Conservation (phyloP, 2,329 filamentous ascomycete species). For the Fusarium hainanense region DNA sequence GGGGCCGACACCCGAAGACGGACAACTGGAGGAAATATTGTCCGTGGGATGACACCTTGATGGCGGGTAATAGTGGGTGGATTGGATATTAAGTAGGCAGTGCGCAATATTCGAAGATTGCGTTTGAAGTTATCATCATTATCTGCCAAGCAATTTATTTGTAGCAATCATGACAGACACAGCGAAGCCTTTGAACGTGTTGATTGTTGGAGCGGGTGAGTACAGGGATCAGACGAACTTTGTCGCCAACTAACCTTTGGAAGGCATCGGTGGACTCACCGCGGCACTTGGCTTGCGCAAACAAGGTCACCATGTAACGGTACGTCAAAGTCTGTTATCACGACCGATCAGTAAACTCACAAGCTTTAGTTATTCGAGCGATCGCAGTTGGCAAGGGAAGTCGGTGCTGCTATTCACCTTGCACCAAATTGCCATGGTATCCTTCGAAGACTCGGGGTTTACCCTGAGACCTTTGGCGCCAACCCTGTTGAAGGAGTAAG, state of each 20-base stretch:
- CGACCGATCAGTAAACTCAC: background rate
- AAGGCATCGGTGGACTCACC: slow-evolving; percentile 61
- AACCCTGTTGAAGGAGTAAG: slow-evolving; percentile 48
- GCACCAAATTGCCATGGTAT: slow-evolving; percentile 71
- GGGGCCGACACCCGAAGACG: slow-evolving; percentile 34
- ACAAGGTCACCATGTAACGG: slow-evolving; percentile 58
- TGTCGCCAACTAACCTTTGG: too few relatives aligned
- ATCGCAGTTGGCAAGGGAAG: slow-evolving; percentile 65
- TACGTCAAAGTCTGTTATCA: slow-evolving; percentile 42
- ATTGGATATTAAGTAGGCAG: background rate
- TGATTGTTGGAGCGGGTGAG: slow-evolving; percentile 42
- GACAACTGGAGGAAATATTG: slow-evolving; percentile 5
- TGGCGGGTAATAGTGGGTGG: background rate
- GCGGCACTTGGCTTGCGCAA: slow-evolving; percentile 61
- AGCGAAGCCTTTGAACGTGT: slow-evolving; percentile 20
- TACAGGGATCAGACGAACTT: background rate
- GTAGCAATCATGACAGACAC: slow-evolving; percentile 13
- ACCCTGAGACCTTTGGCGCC: slow-evolving; percentile 54
- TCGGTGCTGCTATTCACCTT: slow-evolving; percentile 71
- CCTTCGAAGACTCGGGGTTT: slow-evolving; percentile 56
- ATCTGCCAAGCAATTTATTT: background rate
- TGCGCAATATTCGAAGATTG: background rate
- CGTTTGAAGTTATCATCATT: background rate
- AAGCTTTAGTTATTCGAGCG: slow-evolving; percentile 63
- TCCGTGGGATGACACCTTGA: background rate